Evolutionary conservation across 2,329 filamentous ascomycete species (phyloP), one percentile per base, ranked within the genome.

Genomic region (Nothophoma quercina): DNA sequence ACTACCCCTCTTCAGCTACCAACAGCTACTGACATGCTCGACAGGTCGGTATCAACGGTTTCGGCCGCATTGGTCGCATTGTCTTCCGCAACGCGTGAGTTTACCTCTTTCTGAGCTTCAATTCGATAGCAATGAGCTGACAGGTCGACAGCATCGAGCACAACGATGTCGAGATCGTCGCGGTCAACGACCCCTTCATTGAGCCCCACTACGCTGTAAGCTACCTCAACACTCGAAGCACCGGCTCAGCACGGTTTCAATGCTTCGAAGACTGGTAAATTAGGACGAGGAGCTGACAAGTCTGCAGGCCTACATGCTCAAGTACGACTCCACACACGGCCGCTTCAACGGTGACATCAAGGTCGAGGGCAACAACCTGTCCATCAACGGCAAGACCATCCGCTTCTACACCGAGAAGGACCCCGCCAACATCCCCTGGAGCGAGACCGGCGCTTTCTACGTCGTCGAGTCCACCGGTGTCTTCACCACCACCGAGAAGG

Each of bases 121-220:
- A n/a, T 33, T 15, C 5, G 22, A 30, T 12, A 10, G 28, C 35
- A 40, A 46, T 52, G 38, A 47, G 56, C 67, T 70, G 44, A 73
- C 54, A 59, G 36, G 38, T 28, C 51, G 63, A 43, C 71, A 88
- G 86, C 74, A 78, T 96, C 77, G 89, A 96, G 87, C 89, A 93
- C 82, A 80, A 85, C 72, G 89, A 96, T 56, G 90, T 98, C 76
- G 85, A 96, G 73, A 85, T 99, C 73, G 91, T 97, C 74, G 93
- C 95, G 72, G 91, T 97, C 83, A 98, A 99, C 86, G 95, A 98
- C 80, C 95, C 95, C 72, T 98, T 99, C 89, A 98, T 99, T 82
- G 93, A 97, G 82, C 86, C 90, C 74, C 83, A 93, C 80, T 98
- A 98, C 82, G 95, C 95, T 79, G 93, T 96, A 88, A 84, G 92